Evolutionary conservation across 2,329 filamentous ascomycete genomes (phyloP), one percentile per base, ranked within the genome.

Genomic region (Lecanosticta acicola): DNA sequence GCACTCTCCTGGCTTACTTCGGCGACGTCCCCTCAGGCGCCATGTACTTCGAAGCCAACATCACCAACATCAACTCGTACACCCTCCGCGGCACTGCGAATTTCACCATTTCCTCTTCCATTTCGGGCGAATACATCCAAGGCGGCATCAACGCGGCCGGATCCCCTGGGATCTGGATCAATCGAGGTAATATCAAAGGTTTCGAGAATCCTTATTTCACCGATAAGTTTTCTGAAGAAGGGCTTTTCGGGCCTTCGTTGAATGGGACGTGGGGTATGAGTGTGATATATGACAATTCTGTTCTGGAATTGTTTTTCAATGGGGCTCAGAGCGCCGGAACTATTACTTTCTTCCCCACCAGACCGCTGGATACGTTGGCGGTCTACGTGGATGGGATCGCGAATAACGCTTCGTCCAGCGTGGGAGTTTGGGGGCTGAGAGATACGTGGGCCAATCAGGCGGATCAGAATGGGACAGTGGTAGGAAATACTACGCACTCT

Each of bases 191-290:
- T 13, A 66, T 74, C 4, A 58, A 64, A 14, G 76, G 73, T 1
- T 79, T 76, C 55, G 69, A 73, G 13, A 76, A 77, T 50, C 66
- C 71, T 1, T 77, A 75, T 62, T 79, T 79, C 59, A 78, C 73
- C 0, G 73, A 79, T 50, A 75, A 76, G 52, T 77, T 80, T 58
- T 68, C 63, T 3, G 62, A 63, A 3, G 62, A 60, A 18, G 59
- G 57, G 9, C 35, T 56, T 8, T 62, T 60, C 34, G n/a, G n/a
- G n/a, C n/a, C 24, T 29, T 29, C 11, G 55, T 45, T 51, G 5
- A 35, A 51, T 5, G 67, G 65, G 11, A 56, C 57, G 0, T 72
- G 68, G 62, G 53, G 56, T 47, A 60, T 80, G 26, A 70, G 71
- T 40, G 72, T 71, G 1, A 66, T 80, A 2, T 66, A 80, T 3